These are phyloP conservation scores for Phascolomyces articulosus DNA, from an alignment of 371 early-diverging fungal genomes.

Conservation along the genomic window DNA sequence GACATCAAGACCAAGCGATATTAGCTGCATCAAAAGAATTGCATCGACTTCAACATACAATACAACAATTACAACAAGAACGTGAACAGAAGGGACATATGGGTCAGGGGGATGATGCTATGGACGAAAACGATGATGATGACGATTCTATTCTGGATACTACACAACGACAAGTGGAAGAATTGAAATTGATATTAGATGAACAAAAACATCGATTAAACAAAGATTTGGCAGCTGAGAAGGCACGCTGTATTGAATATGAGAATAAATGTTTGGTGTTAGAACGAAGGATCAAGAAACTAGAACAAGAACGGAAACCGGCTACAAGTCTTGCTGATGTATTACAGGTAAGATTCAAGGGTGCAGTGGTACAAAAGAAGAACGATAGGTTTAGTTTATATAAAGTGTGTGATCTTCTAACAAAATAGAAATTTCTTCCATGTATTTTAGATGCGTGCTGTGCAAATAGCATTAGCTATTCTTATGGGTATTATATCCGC, in stretches of 20 bases:
- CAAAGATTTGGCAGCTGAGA: constrained; percentile 19
- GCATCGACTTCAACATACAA: constrained; percentile 15
- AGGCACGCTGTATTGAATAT: constrained; percentile 17
- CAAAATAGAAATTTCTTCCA: neutral
- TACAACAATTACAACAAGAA: constrained; percentile 16
- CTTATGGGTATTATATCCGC: constrained; percentile 24
- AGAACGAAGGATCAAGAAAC: constrained; percentile 15
- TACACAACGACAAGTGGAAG: constrained; percentile 12
- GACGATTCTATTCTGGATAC: neutral
- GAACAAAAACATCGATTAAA: constrained; percentile 14
- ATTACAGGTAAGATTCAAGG: constrained; percentile 20
- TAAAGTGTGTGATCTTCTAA: neutral
- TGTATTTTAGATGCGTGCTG: constrained; percentile 15
- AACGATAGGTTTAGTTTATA: neutral
- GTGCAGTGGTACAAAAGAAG: neutral
- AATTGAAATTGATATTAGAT: constrained; percentile 13
- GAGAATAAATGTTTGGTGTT: constrained; percentile 20
- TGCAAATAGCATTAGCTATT: constrained; percentile 21
- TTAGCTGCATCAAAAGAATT: constrained; percentile 24
- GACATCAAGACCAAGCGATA: constrained; percentile 31
- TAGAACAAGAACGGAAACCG: constrained; percentile 12
- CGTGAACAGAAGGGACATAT: no score
- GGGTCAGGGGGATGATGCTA: no score
- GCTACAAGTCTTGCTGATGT: constrained; percentile 10
- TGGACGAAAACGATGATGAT: neutral